phyloP scores from a whole-genome alignment of 1,284 basidiomycete species.

The Trichosporon coremiiforme region DNA sequence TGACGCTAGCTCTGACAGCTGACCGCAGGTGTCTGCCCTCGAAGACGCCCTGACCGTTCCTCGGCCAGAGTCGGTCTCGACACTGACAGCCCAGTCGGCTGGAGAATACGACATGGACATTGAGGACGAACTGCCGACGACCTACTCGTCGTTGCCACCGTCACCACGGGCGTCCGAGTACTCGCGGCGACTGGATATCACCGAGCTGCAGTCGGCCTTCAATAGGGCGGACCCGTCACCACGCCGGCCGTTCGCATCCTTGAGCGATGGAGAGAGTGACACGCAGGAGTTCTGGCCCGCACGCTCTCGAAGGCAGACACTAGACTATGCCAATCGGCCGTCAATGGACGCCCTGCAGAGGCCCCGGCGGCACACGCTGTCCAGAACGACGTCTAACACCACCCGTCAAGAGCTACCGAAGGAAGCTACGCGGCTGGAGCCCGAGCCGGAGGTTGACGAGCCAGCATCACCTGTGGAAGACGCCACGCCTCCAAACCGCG shows the following conservation, averaged over 20 bases:
- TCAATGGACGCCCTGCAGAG: not conserved
- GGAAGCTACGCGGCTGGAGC: not conserved
- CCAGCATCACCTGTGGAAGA: not conserved
- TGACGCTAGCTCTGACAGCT: not conserved
- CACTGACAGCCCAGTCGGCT: slow-evolving; percentile 1
- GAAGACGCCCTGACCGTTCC: slow-evolving; percentile 14
- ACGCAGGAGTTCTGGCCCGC: slow-evolving; percentile 30
- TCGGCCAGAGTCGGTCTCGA: not conserved
- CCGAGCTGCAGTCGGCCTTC: slow-evolving; percentile 17
- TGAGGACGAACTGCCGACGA: slow-evolving; percentile 27
- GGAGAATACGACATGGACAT: slow-evolving; percentile 8
- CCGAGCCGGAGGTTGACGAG: slow-evolving; percentile 10
- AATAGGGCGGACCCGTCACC: slow-evolving; percentile 1
- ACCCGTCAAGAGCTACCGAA: not conserved
- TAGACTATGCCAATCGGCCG: slow-evolving; percentile 8
- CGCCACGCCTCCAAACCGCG: not conserved
- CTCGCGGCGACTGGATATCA: slow-evolving; percentile 10
- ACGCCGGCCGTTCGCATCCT: slow-evolving; percentile 5
- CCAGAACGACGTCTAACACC: slow-evolving; percentile 1
- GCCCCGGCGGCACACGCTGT: not conserved
- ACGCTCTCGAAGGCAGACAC: slow-evolving; percentile 25
- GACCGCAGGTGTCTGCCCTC: slow-evolving; percentile 18
- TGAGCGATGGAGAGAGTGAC: slow-evolving; percentile 19
- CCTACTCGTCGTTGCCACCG: slow-evolving; percentile 52
- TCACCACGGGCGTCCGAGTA: slow-evolving; percentile 35